phyloP scores from a whole-genome alignment of 1,139 yeast species.

The Hyphopichia buzzinii region DNA sequence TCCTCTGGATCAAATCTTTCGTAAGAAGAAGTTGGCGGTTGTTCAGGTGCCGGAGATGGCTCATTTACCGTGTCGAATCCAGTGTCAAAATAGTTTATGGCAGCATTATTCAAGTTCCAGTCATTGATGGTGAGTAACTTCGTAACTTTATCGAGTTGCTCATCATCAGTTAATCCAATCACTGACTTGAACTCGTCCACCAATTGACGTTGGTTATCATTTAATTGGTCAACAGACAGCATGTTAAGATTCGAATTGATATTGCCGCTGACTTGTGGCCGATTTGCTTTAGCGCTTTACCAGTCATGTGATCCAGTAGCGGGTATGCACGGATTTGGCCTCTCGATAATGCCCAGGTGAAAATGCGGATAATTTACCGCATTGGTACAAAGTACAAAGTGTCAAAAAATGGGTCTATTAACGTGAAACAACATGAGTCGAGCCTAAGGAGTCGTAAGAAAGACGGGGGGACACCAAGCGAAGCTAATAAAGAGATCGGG shows the following conservation, averaged over 20 bases:
- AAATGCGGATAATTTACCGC: too few species aligned
- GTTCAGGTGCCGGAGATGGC: constrained; percentile 3
- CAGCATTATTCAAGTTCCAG: constrained; percentile 50
- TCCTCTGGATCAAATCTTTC: constrained; percentile 15
- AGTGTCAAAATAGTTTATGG: constrained; percentile 50
- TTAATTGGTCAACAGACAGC: constrained; percentile 2
- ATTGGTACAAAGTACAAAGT: too few species aligned
- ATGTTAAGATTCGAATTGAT: too few species aligned
- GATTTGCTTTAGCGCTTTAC: neutral
- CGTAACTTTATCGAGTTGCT: constrained; percentile 29
- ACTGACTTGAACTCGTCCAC: constrained; percentile 45
- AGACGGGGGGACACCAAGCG: too few species aligned
- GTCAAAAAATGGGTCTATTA: too few species aligned
- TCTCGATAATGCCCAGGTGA: too few species aligned
- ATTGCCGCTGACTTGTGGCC: too few species aligned
- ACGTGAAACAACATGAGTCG: too few species aligned
- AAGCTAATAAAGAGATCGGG: too few species aligned
- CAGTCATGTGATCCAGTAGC: neutral
- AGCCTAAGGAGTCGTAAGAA: too few species aligned
- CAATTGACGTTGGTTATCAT: constrained; percentile 6
- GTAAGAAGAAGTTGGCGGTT: constrained; percentile 11
- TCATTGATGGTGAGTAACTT: constrained; percentile 40
- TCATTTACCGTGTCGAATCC: constrained; percentile 33
- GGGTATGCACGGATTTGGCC: too few species aligned
- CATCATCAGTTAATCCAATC: constrained; percentile 37